Conservation (phyloP, 768 basidiomycete genomes). For the Termitomyces eurrhizus region DNA sequence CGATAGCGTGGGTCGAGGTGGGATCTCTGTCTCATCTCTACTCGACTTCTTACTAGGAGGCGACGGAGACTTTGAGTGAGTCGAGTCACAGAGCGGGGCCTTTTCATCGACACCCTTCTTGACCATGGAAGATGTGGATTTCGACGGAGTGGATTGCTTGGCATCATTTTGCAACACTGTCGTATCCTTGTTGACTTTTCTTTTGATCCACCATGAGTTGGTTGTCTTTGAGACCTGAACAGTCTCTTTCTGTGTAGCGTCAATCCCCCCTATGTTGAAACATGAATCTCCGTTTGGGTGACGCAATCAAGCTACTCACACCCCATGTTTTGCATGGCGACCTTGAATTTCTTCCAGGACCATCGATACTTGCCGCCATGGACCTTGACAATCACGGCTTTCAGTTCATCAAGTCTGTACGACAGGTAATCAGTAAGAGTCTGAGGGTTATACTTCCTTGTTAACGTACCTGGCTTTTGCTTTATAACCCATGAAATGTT, state of each 20-base stretch:
- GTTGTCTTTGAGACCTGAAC: slow-evolving; percentile 23
- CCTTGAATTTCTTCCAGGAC: slow-evolving; percentile 81
- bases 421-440: not conserved
- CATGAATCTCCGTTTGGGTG: not conserved
- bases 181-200: slow-evolving; percentile 36
- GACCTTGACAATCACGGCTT: slow-evolving; percentile 68
- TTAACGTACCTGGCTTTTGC: slow-evolving; percentile 52
- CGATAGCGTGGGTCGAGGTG: slow-evolving; percentile 9
- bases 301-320: slow-evolving; percentile 44
- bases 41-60: slow-evolving; percentile 1
- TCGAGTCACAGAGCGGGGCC: not conserved
- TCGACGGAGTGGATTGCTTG: slow-evolving; percentile 14
- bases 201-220: slow-evolving; percentile 29
- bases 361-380: slow-evolving; percentile 76
- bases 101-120: slow-evolving; percentile 9
- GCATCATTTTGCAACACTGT: slow-evolving; percentile 5
- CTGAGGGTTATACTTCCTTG: not conserved
- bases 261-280: slow-evolving; percentile 57
- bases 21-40: slow-evolving; percentile 4
- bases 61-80: slow-evolving; percentile 8
- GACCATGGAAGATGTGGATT: slow-evolving; percentile 6
- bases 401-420: slow-evolving; percentile 58
- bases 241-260: slow-evolving; percentile 52
- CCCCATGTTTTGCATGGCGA: slow-evolving; percentile 78
- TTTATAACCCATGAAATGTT: slow-evolving; percentile 69